Evolutionary conservation across 2,329 filamentous ascomycete species (phyloP), one percentile per base, ranked within the genome.

Genomic region (Cordyceps cateniannulata): DNA sequence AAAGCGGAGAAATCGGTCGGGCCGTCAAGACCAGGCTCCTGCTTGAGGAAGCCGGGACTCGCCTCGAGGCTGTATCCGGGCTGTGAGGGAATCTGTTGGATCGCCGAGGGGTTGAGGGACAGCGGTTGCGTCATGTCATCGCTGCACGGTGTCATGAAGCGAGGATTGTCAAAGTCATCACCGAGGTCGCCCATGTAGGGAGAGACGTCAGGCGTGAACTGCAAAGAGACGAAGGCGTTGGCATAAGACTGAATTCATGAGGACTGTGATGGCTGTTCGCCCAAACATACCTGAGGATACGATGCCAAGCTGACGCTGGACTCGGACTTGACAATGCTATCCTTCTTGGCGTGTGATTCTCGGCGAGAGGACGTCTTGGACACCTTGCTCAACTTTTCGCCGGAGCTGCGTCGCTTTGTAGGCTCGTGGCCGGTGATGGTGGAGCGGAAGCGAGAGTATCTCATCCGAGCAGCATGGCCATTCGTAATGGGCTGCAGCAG

Each of bases 401-500:
- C 67, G 9, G 73, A 72, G 49, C 76, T 75, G 27, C 80, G 76
- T 29, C 80, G 75, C 67, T 76, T 79, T 63, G 78, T 76, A 10
- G 81, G 77, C 66, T 81, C 76, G 47, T 76, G 70, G 27, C 79
- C 79, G 9, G 78, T 69, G 67, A 85, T 76, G 12, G 77, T 71
- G 10, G 74, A 68, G 29, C 75, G 73, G 67, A 84, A 84, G 40
- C 83, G 77, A 16, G 81, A 80, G 69, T 79, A 85, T 59, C 83
- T 76, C 83, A 85, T 85, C 52, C 83, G 79, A 35, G 83, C 83
- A 32, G 83, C 83, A 69, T 85, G 83, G 49, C 83, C 83, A 66
- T 85, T 85, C 63, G 81, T 78, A 62, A 85, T 85, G 65, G 78
- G 74, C 54, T 83, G 76, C 25, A 77, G 64, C 10, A 85, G 75